These are phyloP conservation scores for Elsinoe ampelina DNA, from an alignment of 2,329 filamentous ascomycete species.

Conservation along the genomic window DNA sequence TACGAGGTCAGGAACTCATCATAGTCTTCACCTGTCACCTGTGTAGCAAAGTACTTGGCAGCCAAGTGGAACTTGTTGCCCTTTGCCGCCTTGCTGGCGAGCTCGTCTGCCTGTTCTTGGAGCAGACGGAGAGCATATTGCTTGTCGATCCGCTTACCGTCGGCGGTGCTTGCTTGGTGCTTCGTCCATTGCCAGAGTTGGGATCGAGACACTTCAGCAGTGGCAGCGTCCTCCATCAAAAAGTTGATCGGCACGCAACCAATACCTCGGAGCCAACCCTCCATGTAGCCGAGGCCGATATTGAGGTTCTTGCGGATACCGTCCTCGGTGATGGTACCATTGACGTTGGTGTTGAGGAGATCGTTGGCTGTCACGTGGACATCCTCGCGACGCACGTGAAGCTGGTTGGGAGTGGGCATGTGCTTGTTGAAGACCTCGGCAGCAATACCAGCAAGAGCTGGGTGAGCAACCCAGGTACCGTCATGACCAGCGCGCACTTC, in stretches of 20 bases:
- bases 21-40: slow-evolving; percentile 96
- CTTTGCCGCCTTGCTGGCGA: slow-evolving; percentile 65
- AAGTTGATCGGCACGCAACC: slow-evolving; percentile 97
- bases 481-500: slow-evolving; percentile 94
- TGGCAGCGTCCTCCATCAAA: slow-evolving; percentile 97
- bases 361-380: slow-evolving; percentile 80
- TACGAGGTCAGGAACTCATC: slow-evolving; percentile 87
- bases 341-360: slow-evolving; percentile 95
- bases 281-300: slow-evolving; percentile 96
- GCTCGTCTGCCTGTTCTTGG: slow-evolving; percentile 70
- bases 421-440: slow-evolving; percentile 92
- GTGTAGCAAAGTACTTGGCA: slow-evolving; percentile 81
- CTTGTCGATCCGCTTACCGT: slow-evolving; percentile 91
- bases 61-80: slow-evolving; percentile 89
- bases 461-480: slow-evolving; percentile 95
- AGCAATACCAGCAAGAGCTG: slow-evolving; percentile 79
- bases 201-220: slow-evolving; percentile 85
- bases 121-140: slow-evolving; percentile 78
- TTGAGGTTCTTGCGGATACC: slow-evolving; percentile 97
- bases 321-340: slow-evolving; percentile 81
- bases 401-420: slow-evolving; percentile 98
- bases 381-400: slow-evolving; percentile 83
- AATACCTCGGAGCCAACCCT: slow-evolving; percentile 90
- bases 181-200: slow-evolving; percentile 96
- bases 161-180: slow-evolving; percentile 63